A percentile compares a stretch with the other conserved stretches of the same genome.
Evolutionary conservation across 2,329 filamentous ascomycete genomes (phyloP).

Genomic region (Cordyceps javanica): DNA sequence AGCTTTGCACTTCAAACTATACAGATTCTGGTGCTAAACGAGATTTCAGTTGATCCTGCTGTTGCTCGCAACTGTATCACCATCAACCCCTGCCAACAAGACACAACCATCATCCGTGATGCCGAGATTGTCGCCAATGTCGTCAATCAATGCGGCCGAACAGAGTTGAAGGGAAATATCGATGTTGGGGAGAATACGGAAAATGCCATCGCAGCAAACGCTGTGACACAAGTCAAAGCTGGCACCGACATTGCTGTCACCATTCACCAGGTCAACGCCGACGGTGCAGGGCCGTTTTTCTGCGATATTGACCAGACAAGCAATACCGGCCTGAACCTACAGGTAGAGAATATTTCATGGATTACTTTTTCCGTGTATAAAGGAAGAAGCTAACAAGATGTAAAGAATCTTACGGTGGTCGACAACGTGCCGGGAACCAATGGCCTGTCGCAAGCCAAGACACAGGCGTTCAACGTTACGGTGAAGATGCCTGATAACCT

Average conservation of each 20-base stretch:
- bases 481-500: conserved; percentile 45
- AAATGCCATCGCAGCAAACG: conserved; percentile 37
- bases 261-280: conserved; percentile 4
- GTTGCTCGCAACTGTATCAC: conserved; percentile 57
- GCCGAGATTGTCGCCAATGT: conserved; percentile 45
- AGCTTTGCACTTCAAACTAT: neutral
- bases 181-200: conserved; percentile 52
- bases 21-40: neutral
- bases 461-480: conserved; percentile 50
- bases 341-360: neutral
- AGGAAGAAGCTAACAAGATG: neutral
- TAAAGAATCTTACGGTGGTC: conserved; percentile 39
- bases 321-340: conserved; percentile 27
- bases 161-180: conserved; percentile 54
- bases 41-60: conserved; percentile 38
- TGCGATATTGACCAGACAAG: conserved; percentile 47
- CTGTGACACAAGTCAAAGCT: conserved; percentile 43
- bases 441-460: conserved; percentile 50
- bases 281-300: conserved; percentile 34
- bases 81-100: conserved; percentile 61
- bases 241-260: conserved; percentile 35
- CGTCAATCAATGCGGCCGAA: conserved; percentile 57
- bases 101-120: conserved; percentile 57
- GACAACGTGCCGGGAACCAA: conserved; percentile 55
- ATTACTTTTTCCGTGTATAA: neutral